Conservation (phyloP, 1,284 basidiomycete species). For the Fistulina hepatica region DNA sequence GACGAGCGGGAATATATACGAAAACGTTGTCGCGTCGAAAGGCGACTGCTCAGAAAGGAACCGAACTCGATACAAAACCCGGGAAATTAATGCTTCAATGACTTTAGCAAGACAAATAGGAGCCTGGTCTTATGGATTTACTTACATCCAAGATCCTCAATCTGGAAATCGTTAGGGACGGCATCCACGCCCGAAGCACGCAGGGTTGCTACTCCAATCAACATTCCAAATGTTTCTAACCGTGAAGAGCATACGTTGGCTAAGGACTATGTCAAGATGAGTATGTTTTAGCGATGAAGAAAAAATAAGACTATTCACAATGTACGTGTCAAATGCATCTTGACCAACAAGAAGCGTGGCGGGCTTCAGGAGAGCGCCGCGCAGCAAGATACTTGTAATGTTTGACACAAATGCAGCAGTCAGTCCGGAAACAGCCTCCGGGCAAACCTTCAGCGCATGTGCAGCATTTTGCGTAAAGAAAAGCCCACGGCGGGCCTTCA, state of each 20-base stretch:
- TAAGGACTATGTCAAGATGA: constrained; percentile 36
- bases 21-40: constrained; percentile 79
- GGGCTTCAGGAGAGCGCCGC: neutral
- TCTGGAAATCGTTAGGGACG: constrained; percentile 64
- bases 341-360: constrained; percentile 32
- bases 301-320: constrained; percentile 1
- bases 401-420: constrained; percentile 48
- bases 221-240: constrained; percentile 54
- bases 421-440: constrained; percentile 40
- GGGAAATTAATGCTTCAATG: constrained; percentile 58
- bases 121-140: constrained; percentile 6
- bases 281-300: neutral
- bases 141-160: constrained; percentile 63
- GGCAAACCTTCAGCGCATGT: neutral
- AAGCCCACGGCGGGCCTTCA: constrained; percentile 54
- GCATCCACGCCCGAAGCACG: constrained; percentile 55
- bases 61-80: constrained; percentile 81
- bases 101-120: constrained; percentile 4
- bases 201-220: constrained; percentile 74
- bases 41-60: constrained; percentile 75
- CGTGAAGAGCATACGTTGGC: constrained; percentile 59
- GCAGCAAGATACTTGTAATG: neutral
- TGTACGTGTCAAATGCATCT: constrained; percentile 63
- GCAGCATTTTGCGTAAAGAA: constrained; percentile 26
- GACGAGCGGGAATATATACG: constrained; percentile 74